Evolutionary conservation across 2,329 filamentous ascomycete genomes (phyloP), one percentile per base, ranked within the genome.

Genomic region (Sporothrix pallida): DNA sequence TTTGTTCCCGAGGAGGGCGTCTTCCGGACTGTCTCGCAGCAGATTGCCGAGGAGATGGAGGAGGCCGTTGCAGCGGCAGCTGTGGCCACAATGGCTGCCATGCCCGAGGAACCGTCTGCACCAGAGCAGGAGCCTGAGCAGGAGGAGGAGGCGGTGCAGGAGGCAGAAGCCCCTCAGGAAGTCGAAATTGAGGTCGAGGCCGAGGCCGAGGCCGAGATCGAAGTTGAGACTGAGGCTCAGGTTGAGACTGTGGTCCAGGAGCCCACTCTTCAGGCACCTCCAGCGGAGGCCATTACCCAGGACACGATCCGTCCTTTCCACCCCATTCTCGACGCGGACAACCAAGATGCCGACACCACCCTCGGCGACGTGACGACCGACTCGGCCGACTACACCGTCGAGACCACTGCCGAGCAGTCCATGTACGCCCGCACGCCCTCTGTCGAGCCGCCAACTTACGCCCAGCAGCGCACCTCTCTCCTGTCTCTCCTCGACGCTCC

Each of bases 1-100:
- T 88, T 91, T 77, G 86, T 89, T 13, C 88, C 90, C 5, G 86
- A 87, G 20, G 86, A 91, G 78, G 91, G 89, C 67, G 87, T 89
- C 72, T 91, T 91, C 79, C 86, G 87, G 67, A 89, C 88, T 2
- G 82, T 90, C 62, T 88, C 88, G 1, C 85, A 88, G 76, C 82
- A 86, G 74, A 86, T 88, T 74, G 83, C 85, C 12, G 83, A 84
- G 20, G 83, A 82, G 5, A 79, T 86, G 73, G 82, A 84, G 73
- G 79, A 77, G 42, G 75, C 77, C 0, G 70, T 74, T 2, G 74
- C 75, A 26, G 74, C 78, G 0, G 78, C 81, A 56, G 76, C 79
- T 26, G 78, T 78, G 54, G 77, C 76, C 7, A 62, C 67, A 5
- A 80, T 77, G 31, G 74, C 75, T 2, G 73, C 74, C 13, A 72